Evolutionary conservation across 1,284 basidiomycete genomes (phyloP).

Genomic region (Fomitiporia mediterranea): DNA sequence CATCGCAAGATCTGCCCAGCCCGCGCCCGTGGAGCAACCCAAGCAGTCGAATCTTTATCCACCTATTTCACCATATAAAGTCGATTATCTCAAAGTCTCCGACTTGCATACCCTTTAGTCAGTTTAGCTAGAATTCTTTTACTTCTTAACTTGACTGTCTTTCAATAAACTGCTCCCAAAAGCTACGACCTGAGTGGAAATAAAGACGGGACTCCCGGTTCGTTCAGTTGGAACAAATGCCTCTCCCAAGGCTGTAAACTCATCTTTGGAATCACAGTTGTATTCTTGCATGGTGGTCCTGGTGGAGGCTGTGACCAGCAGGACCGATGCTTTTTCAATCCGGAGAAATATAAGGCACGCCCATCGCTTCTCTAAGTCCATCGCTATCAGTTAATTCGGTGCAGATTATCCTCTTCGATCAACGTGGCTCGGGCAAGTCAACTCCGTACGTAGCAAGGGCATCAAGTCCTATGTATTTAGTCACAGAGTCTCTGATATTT

Average conservation of each 20-base stretch:
- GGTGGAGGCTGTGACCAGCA: slow-evolving; percentile 62
- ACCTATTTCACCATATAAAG: slow-evolving; percentile 57
- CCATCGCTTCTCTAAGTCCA: slow-evolving; percentile 20
- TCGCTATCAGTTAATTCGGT: slow-evolving; percentile 2
- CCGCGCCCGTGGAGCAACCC: background rate
- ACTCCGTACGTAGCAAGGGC: slow-evolving; percentile 54
- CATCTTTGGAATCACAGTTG: slow-evolving; percentile 42
- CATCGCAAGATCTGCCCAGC: background rate
- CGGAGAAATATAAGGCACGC: slow-evolving; percentile 72
- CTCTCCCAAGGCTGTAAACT: slow-evolving; percentile 4
- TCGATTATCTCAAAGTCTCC: slow-evolving; percentile 67
- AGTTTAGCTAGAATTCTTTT: slow-evolving; percentile 30
- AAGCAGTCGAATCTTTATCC: slow-evolving; percentile 46
- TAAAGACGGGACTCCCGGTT: slow-evolving; percentile 69
- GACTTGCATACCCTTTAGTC: slow-evolving; percentile 77
- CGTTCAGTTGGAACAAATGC: slow-evolving; percentile 21
- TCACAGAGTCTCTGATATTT: background rate
- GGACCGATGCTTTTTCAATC: slow-evolving; percentile 81
- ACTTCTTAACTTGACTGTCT: too few species aligned
- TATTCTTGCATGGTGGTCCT: slow-evolving; percentile 85
- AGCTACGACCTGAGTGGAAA: slow-evolving; percentile 84
- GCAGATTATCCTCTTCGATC: slow-evolving; percentile 78
- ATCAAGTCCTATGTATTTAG: background rate
- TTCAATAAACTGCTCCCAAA: too few species aligned
- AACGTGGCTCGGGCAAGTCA: slow-evolving; percentile 83